Conservation (phyloP, 148 eudicot genomes). For the Linanthus parryae region DNA sequence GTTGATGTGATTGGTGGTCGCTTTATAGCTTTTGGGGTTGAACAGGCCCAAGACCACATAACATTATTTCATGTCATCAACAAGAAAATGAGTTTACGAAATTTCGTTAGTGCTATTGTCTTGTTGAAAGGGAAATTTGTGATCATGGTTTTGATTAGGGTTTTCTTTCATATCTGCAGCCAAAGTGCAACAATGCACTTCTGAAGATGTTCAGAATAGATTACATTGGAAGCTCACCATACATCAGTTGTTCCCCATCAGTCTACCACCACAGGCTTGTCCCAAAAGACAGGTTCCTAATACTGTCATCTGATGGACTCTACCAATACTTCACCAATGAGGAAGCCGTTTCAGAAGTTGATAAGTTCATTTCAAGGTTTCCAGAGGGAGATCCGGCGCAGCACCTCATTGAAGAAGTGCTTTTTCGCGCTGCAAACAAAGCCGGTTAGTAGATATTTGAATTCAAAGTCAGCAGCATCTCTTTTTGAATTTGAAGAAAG, state of each 20-base stretch:
- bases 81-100: too few relatives aligned
- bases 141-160: background rate
- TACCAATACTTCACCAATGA: conserved; percentile 89
- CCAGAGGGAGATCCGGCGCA: conserved; percentile 98
- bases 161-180: conserved; percentile 22
- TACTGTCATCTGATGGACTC: conserved; percentile 85
- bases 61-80: too few relatives aligned
- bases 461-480: background rate
- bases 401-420: conserved; percentile 82
- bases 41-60: too few relatives aligned
- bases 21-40: too few relatives aligned
- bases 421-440: conserved; percentile 84
- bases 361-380: conserved; percentile 52
- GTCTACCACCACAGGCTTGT: conserved; percentile 70
- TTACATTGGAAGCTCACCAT: conserved; percentile 64
- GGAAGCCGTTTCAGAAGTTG: conserved; percentile 79
- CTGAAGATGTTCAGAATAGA: conserved; percentile 78
- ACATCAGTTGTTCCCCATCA: conserved; percentile 61
- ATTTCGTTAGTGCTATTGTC: background rate
- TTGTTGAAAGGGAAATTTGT: background rate
- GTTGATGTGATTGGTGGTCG: too few relatives aligned
- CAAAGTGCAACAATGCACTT: conserved; percentile 81
- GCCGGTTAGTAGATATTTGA: conserved; percentile 40
- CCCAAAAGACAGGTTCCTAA: conserved; percentile 65
- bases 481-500: background rate